Base-by-base conservation (phyloP, 1,284 basidiomycete species). In the Irpex sp. region DNA sequence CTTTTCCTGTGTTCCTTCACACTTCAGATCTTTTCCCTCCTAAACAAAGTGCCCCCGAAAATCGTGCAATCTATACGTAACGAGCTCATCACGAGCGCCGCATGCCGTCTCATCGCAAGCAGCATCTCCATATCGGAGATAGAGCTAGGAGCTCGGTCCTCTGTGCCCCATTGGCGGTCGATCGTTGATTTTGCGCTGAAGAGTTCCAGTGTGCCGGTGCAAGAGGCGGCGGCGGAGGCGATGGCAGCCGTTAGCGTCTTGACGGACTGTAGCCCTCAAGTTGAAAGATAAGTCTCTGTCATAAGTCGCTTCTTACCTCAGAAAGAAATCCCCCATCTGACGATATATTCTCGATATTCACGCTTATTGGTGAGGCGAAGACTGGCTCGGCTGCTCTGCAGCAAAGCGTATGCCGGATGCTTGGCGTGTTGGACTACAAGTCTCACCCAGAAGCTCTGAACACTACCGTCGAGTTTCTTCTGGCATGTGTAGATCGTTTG, bases 141-240 rank as follows among this genome's bases (percentile, higher is more conserved):
- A 18, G 73, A 77, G 14, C 64, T 80, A 3, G 71, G 73, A 16
- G 67, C 71, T 2, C 68, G 72, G 51, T 75, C 79, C 21, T 73
- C 77, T 21, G 77, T 81, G 14, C 80, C 82, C 2, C 73, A 80
- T 62, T 95, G 93, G 91, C 77, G 80, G 59, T 78, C 79, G 39
- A 77, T 94, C 48, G 73, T 97, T 35, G 85, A 94, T 66, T 77
- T 82, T 58, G 88, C 90, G 1, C 77, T 94, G 59, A 90, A 88
- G 69, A 86, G 92, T 65, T 80, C 84, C 61, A 85, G 80, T 61
- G 71, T 74, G 2, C 69, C 75, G 18, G 91, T 92, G 0, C 96
- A 97, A 73, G 83, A 88, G 64, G 86, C 88, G 3, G 87, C 88
- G 57, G 84, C 91, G 33, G 70, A 72, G 47, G 86, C 90, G 36